Evolutionary conservation across 257 asterid species (phyloP), one percentile per base, ranked within the genome.

Genomic region (Nicotiana benthamiana): DNA sequence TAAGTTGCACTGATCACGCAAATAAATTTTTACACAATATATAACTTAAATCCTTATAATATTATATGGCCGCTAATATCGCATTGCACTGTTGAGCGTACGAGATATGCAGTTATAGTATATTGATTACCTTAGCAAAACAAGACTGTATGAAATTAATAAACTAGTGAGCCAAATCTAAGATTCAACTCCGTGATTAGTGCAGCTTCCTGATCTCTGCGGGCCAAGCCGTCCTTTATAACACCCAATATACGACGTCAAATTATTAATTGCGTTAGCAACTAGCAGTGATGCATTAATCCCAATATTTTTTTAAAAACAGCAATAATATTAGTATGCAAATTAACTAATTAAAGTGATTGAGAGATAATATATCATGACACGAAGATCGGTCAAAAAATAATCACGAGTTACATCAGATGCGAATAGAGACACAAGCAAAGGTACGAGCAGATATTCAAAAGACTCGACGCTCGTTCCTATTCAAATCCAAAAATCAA

Each of bases 101-200:
- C 27, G 67, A 22, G 13, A 24, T 64, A 34, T 68, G 77, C 17
- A 34, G 54, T 17, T 40, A 68, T 36, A 40, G 20, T 68, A 40
- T 68, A 68, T 34, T 66, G 76, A 70, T 40, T 22, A 70, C 11
- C 12, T 43, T 43, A 1, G 59, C 15, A 22, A 46, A n/a, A 22
- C 36, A 46, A 72, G 15, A 11, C 36, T 22, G 34, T 72, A 22
- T 13, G 24, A 43, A 15, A 72, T 46, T 13, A 43, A 13, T 72
- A 72, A 72, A 72, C 36, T 72, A 46, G 77, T 6, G 24, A 77
- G 81, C 52, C 65, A 77, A 53, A 75, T 80, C 63, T 62, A 22
- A 62, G 81, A 77, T 80, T 53, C 9, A 65, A 53, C 83, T 70
- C 86, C 86, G 86, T 83, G 81, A 83, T 77, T 62, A 70, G 83